A percentile compares a stretch with the other conserved stretches of the same genome.
These are phyloP conservation scores for Oenanthe javanica DNA, from an alignment of 140 eudicot species.

Conservation along the genomic window DNA sequence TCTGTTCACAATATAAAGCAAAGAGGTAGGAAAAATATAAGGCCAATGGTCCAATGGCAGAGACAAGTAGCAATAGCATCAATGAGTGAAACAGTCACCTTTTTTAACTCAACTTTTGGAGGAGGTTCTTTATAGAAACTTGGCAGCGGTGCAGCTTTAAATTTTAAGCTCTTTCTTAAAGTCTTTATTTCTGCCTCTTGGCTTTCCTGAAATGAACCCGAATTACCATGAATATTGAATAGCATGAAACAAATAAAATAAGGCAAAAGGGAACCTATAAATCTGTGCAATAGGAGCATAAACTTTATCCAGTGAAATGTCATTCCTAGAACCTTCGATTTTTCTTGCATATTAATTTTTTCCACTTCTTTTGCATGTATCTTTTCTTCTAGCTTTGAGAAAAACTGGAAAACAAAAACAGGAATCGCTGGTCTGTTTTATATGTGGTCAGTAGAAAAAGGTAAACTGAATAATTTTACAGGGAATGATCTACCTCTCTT, in stretches of 20 bases:
- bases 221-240: conserved; percentile 1
- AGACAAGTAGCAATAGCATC: not conserved
- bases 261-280: not conserved
- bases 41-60: not conserved
- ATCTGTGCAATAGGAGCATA: not conserved
- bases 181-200: conserved; percentile 78
- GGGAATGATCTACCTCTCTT: conserved; percentile 43
- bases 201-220: conserved; percentile 48
- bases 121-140: conserved; percentile 86
- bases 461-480: not conserved
- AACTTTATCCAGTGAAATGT: not conserved
- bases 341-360: conserved; percentile 56
- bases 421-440: not conserved
- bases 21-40: not conserved
- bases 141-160: conserved; percentile 94
- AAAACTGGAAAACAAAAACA: conserved; percentile 39
- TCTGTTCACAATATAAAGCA: too few species aligned
- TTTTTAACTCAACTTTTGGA: conserved; percentile 73
- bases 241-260: not conserved
- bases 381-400: conserved; percentile 78
- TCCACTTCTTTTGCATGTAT: conserved; percentile 76
- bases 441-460: not conserved
- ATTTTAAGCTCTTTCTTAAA: conserved; percentile 70
- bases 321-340: conserved; percentile 55
- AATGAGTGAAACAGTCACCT: conserved; percentile 37